Evolutionary conservation across 2,329 filamentous ascomycete genomes (phyloP).

Genomic region (Ophiostoma angusticollis): DNA sequence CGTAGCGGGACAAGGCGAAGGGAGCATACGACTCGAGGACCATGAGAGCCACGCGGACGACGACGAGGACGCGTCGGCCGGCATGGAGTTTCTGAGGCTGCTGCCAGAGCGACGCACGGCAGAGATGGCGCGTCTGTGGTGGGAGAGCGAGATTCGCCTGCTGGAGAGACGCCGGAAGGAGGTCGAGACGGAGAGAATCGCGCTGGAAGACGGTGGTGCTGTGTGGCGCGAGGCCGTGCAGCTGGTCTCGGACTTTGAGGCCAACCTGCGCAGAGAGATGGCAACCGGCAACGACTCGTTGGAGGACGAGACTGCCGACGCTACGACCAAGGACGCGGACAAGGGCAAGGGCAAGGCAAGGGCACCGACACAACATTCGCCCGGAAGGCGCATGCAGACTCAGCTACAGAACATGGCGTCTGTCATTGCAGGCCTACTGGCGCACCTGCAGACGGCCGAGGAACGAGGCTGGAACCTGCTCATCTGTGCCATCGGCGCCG

Average conservation of each 20-base stretch:
- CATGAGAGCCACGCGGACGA: neutral
- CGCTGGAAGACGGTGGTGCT: slow-evolving; percentile 52
- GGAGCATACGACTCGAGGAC: neutral
- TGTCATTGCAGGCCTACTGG: slow-evolving; percentile 42
- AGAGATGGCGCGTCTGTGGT: slow-evolving; percentile 60
- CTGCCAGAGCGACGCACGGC: slow-evolving; percentile 53
- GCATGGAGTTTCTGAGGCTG: slow-evolving; percentile 45
- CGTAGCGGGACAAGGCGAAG: neutral
- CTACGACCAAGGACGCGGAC: neutral
- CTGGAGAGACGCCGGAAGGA: slow-evolving; percentile 41
- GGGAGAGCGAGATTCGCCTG: slow-evolving; percentile 47
- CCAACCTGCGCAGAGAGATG: slow-evolving; percentile 45
- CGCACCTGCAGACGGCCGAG: slow-evolving; percentile 42
- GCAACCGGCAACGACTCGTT: slow-evolving; percentile 18
- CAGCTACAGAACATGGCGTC: slow-evolving; percentile 44
- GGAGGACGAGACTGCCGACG: slow-evolving; percentile 3
- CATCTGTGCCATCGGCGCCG: slow-evolving; percentile 63
- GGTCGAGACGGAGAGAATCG: slow-evolving; percentile 48
- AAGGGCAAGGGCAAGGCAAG: slow-evolving; percentile 20
- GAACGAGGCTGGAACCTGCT: slow-evolving; percentile 58
- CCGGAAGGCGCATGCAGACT: slow-evolving; percentile 15
- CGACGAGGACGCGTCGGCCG: slow-evolving; percentile 24
- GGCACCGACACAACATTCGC: slow-evolving; percentile 4
- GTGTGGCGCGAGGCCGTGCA: slow-evolving; percentile 53
- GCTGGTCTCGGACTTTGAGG: slow-evolving; percentile 52